These are phyloP conservation scores for Lactifluus pinguis DNA, from an alignment of 768 basidiomycete species.

Conservation along the genomic window DNA sequence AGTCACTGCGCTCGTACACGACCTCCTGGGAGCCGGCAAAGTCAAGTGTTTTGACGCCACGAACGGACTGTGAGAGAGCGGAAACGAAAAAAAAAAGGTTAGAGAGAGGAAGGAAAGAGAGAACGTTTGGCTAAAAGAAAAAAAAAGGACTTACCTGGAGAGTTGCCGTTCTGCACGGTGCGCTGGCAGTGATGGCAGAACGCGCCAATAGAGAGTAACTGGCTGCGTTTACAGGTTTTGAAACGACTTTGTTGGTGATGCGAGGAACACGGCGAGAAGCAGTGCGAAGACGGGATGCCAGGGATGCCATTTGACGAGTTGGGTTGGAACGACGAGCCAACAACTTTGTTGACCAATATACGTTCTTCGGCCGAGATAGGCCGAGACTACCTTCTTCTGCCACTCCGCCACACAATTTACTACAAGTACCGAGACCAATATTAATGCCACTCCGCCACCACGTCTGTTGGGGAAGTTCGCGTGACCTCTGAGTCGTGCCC, in stretches of 20 bases:
- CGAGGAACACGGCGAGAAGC: conserved; percentile 60
- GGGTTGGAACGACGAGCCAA: too few species aligned
- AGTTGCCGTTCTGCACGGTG: conserved; percentile 18
- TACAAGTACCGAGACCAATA: too few species aligned
- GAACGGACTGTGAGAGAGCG: conserved; percentile 35
- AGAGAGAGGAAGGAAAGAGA: not conserved
- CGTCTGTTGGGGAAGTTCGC: too few species aligned
- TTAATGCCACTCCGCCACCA: too few species aligned
- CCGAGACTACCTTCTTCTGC: too few species aligned
- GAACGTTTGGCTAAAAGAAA: not conserved
- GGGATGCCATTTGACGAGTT: conserved; percentile 41
- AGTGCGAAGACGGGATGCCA: conserved; percentile 58
- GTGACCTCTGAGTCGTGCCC: too few species aligned
- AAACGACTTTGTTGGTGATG: conserved; percentile 29
- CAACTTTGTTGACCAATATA: too few species aligned
- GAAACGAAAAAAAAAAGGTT: not conserved
- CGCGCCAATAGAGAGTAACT: conserved; percentile 53
- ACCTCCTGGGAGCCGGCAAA: conserved; percentile 91
- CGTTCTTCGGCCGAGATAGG: too few species aligned
- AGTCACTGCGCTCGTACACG: conserved; percentile 94
- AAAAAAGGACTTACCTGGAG: not conserved
- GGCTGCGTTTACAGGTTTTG: conserved; percentile 41
- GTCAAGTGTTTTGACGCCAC: conserved; percentile 91
- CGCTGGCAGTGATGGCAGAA: conserved; percentile 25
- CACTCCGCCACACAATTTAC: too few species aligned